Base-by-base conservation (phyloP, 2,329 filamentous ascomycete genomes). In the Fusarium solani-melongenae region DNA sequence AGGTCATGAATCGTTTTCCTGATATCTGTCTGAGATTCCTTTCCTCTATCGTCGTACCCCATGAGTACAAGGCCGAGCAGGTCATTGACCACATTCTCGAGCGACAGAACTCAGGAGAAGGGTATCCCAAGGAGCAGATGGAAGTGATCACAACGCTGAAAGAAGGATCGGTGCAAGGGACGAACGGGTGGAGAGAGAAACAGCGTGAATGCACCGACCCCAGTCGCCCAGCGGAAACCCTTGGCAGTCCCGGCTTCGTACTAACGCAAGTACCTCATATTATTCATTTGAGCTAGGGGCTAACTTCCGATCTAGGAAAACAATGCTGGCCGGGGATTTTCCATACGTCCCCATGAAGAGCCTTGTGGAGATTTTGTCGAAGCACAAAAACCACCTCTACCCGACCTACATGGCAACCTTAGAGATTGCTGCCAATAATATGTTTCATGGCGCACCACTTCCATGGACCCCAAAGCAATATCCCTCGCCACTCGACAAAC, bases 1-100 rank as follows among this genome's bases (percentile, higher is more conserved):
- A 51, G n/a, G 70, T 80, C 27, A 49, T 56, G 10, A 53, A 64
- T 6, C 56, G 87, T 10, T 87, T 88, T 66, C 85, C 86, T 0
- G 83, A 88, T 44, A 85, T 88, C 3, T 87, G 84, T 66, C 80
- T 76, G 1, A 67, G 81, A 0, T 84, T 83, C 62, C 77, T 88
- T 14, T 65, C 76, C 7, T 53, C 67, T 6, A 64, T 83, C 6
- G 78, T 78, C 4, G 34, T 62, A 0, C 67, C 79, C 33, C 62
- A 82, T 7, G 41, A 31, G 2, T 81, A 83, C 67, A 60, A 82
- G 41, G 17, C 79, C 3, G 75, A 81, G 5, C 64, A 64, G 1
- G 74, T 84, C 31, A 81, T 88, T 41, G 74, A 79, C 41, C 56
- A 75, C 31, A 81, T 89, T 15, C 70, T 88, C 14, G 83, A 86